Percentiles rank a stretch among this genome's conserved stretches.
phyloP scores from a whole-genome alignment of 768 basidiomycete species.

The Lactifluus hygrophoroides region DNA sequence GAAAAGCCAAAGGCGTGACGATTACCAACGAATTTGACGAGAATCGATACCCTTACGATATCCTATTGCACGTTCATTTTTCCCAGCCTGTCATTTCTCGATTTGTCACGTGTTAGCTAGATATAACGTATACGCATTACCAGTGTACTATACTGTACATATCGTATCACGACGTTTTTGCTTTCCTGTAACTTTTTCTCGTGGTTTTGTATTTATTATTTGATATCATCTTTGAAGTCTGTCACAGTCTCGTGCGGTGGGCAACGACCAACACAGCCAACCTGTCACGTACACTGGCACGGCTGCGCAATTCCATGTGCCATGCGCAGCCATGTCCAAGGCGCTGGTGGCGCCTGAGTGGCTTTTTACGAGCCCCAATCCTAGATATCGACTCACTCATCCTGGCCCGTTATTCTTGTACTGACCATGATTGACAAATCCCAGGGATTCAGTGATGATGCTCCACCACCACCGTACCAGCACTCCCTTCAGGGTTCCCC shows the following conservation, averaged over 20 bases:
- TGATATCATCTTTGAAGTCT: background rate
- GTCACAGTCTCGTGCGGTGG: background rate
- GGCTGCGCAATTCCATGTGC: background rate
- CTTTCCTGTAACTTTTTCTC: background rate
- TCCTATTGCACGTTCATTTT: background rate
- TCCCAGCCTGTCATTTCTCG: background rate
- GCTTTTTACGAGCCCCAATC: too few species aligned
- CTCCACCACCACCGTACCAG: conserved; percentile 18
- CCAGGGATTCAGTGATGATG: background rate
- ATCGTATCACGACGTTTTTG: background rate
- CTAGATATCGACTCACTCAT: background rate
- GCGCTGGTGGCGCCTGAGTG: too few species aligned
- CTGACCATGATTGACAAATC: conserved; percentile 17
- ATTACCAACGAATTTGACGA: background rate
- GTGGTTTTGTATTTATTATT: background rate
- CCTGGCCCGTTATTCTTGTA: too few species aligned
- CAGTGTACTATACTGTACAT: background rate
- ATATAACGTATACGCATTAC: background rate
- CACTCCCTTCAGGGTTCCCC: conserved; percentile 1
- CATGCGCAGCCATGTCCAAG: background rate
- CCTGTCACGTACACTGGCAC: background rate
- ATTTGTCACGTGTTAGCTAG: background rate
- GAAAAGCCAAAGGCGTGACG: background rate
- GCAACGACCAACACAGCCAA: background rate
- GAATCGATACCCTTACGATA: background rate